phyloP scores from a whole-genome alignment of 78 protist species.

The Polysphondylium violaceum region DNA sequence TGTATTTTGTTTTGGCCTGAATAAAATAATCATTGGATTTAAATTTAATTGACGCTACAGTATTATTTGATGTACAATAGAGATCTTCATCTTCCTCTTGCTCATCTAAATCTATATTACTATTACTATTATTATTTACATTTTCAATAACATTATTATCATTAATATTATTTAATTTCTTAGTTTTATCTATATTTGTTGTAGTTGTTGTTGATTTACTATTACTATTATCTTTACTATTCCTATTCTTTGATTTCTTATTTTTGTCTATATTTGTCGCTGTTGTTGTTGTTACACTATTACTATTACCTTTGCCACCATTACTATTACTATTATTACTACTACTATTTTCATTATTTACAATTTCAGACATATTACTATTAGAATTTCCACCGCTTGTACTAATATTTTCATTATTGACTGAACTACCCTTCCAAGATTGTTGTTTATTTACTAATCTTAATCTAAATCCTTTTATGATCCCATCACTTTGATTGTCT shows the following conservation, averaged over 20 bases:
- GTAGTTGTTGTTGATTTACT: not conserved
- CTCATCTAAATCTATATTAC: not conserved
- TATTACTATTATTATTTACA: not conserved
- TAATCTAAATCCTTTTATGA: conserved; percentile 32
- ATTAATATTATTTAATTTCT: not conserved
- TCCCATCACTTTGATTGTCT: conserved; percentile 14
- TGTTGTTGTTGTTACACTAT: not conserved
- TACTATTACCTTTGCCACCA: not conserved
- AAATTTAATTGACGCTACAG: not conserved
- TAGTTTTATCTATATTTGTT: too few relatives aligned
- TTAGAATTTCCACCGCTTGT: not conserved
- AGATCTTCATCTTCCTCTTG: not conserved
- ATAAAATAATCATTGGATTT: conserved; percentile 14
- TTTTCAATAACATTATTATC: not conserved
- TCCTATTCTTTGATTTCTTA: not conserved
- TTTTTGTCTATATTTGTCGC: not conserved
- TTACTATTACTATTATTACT: not conserved
- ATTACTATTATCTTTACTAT: not conserved
- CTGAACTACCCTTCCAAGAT: not conserved
- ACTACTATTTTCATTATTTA: not conserved
- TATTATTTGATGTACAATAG: not conserved
- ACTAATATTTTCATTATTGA: not conserved
- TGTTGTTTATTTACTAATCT: conserved; percentile 38
- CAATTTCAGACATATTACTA: not conserved
- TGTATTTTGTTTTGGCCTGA: conserved; percentile 6